A percentile compares a stretch with the other conserved stretches of the same genome.
Conservation (phyloP, 768 basidiomycete species). For the Phylloporus sp. region DNA sequence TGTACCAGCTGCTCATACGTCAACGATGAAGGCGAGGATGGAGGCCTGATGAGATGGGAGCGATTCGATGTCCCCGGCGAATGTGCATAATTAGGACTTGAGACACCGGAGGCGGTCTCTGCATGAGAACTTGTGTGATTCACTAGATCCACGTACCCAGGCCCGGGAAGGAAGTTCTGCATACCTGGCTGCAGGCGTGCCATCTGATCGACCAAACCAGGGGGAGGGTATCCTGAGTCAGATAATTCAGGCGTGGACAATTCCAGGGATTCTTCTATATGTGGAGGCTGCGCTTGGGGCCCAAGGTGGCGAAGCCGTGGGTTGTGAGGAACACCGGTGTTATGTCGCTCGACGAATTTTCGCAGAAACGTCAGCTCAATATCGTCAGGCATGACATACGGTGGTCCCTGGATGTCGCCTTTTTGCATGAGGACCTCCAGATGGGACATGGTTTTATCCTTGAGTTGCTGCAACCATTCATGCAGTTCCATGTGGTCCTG, state of each 20-base stretch:
- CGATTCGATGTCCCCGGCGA: slow-evolving; percentile 29
- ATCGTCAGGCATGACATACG: slow-evolving; percentile 76
- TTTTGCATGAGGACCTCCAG: slow-evolving; percentile 84
- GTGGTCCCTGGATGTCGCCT: slow-evolving; percentile 79
- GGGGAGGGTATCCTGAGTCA: slow-evolving; percentile 29
- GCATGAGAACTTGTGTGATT: slow-evolving; percentile 3
- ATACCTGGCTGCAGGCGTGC: slow-evolving; percentile 33
- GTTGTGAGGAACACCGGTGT: slow-evolving; percentile 71
- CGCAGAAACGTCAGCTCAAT: slow-evolving; percentile 73
- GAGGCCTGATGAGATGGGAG: slow-evolving; percentile 38
- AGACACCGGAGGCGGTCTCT: slow-evolving; percentile 29
- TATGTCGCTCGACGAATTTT: slow-evolving; percentile 78
- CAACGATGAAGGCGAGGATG: slow-evolving; percentile 48
- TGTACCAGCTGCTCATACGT: slow-evolving; percentile 50
- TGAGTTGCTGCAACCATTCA: slow-evolving; percentile 82
- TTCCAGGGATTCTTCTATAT: slow-evolving; percentile 33
- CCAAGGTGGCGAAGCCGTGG: slow-evolving; percentile 63
- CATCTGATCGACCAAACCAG: slow-evolving; percentile 31
- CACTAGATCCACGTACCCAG: neutral
- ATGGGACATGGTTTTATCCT: slow-evolving; percentile 87
- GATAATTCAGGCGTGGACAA: slow-evolving; percentile 32
- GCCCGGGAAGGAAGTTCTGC: neutral
- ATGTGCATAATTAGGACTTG: slow-evolving; percentile 29
- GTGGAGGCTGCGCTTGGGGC: slow-evolving; percentile 28
- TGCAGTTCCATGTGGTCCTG: slow-evolving; percentile 88